phyloP scores from a whole-genome alignment of 148 eudicot genomes.

The Rhododendron williamsianum region DNA sequence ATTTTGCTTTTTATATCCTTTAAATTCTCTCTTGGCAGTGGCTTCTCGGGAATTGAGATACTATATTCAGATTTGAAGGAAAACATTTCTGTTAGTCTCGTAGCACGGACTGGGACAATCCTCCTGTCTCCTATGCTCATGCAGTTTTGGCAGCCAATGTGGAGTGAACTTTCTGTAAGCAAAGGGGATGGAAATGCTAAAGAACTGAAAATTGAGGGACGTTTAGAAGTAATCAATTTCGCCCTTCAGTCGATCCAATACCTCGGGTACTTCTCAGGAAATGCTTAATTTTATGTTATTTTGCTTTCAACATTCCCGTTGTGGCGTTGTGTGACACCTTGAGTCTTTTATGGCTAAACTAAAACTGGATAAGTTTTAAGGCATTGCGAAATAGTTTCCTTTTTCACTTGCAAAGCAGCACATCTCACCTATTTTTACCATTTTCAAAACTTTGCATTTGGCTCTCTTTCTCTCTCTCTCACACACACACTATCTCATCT shows the following conservation, averaged over 20 bases:
- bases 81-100: slow-evolving; percentile 54
- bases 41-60: slow-evolving; percentile 63
- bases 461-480: background rate
- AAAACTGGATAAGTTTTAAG: background rate
- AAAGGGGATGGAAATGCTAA: slow-evolving; percentile 31
- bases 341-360: background rate
- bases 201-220: slow-evolving; percentile 50
- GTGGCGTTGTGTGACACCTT: background rate
- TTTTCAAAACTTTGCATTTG: background rate
- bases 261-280: slow-evolving; percentile 49
- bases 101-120: slow-evolving; percentile 54
- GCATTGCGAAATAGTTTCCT: background rate
- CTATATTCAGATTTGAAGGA: slow-evolving; percentile 56
- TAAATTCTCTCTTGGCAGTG: slow-evolving; percentile 38
- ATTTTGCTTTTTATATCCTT: background rate
- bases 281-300: background rate
- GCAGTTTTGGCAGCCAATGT: slow-evolving; percentile 73
- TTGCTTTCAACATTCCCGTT: background rate
- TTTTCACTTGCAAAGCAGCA: background rate
- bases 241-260: slow-evolving; percentile 80
- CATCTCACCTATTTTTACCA: background rate
- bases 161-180: slow-evolving; percentile 42
- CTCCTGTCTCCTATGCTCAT: slow-evolving; percentile 59
- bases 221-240: slow-evolving; percentile 66
- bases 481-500: background rate